A percentile compares a stretch with the other conserved stretches of the same genome.
These are phyloP conservation scores for Phytophthora macrochlamydospora DNA, from an alignment of 352 stramenopile genomes.

Conservation along the genomic window DNA sequence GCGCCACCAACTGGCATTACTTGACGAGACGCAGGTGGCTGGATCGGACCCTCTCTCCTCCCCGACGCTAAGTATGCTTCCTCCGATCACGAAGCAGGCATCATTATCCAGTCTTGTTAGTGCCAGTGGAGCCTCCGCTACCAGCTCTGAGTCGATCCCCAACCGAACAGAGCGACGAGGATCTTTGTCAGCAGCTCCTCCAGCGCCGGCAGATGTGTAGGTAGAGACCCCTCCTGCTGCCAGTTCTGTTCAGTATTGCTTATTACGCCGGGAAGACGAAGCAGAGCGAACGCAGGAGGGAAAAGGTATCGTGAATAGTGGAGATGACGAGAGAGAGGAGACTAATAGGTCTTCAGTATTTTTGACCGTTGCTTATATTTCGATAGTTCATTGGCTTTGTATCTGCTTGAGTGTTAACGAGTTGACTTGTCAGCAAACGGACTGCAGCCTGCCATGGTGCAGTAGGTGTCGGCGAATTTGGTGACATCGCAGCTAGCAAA, in stretches of 20 bases:
- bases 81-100: conserved; percentile 55
- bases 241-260: conserved; percentile 1
- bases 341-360: conserved; percentile 35
- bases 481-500: conserved; percentile 77
- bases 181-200: conserved; percentile 40
- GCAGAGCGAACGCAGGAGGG: conserved; percentile 20
- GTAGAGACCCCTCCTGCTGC: conserved; percentile 28
- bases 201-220: conserved; percentile 33
- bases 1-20: conserved; percentile 58
- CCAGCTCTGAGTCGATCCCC: conserved; percentile 28
- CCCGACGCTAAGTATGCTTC: conserved; percentile 81
- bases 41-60: conserved; percentile 74
- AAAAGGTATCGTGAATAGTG: conserved; percentile 20
- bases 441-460: conserved; percentile 85
- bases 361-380: conserved; percentile 29
- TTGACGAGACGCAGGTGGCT: conserved; percentile 66
- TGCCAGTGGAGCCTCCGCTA: conserved; percentile 22
- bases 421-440: conserved; percentile 88
- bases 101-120: conserved; percentile 45
- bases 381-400: conserved; percentile 3
- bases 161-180: conserved; percentile 55
- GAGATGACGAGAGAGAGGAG: conserved; percentile 30
- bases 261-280: conserved; percentile 6
- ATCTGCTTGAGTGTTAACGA: conserved; percentile 37
- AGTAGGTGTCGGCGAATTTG: conserved; percentile 84